A percentile compares a stretch with the other conserved stretches of the same genome.
Evolutionary conservation across 352 stramenopile genomes (phyloP).

Genomic region (Phytopythium chamaehyphon): DNA sequence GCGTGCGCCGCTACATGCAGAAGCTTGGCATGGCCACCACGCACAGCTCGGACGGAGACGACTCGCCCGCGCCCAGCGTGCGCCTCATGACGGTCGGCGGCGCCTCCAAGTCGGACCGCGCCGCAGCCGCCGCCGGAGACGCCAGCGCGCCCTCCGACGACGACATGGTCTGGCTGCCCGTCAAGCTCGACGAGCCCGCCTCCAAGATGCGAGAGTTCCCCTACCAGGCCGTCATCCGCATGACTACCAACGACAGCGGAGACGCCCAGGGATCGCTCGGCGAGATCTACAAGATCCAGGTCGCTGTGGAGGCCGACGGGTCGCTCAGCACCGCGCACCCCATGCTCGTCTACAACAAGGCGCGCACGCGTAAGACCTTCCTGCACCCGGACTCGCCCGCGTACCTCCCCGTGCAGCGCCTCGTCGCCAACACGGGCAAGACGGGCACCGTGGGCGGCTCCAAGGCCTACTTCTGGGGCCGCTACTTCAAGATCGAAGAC

Average conservation of each 20-base stretch:
- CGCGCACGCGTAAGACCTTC: constrained; percentile 82
- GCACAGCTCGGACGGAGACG: constrained; percentile 18
- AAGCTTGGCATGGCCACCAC: constrained; percentile 58
- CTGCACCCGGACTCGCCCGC: constrained; percentile 77
- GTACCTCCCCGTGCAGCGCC: constrained; percentile 60
- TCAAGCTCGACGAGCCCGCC: constrained; percentile 80
- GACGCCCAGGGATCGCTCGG: constrained; percentile 66
- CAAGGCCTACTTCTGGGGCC: constrained; percentile 88
- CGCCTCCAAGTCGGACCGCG: constrained; percentile 59
- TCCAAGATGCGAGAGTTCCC: constrained; percentile 75
- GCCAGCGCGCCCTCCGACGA: constrained; percentile 10
- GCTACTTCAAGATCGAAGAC: constrained; percentile 77
- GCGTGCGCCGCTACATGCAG: constrained; percentile 84
- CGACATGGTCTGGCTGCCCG: constrained; percentile 67
- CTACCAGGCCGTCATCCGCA: constrained; percentile 84
- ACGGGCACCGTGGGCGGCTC: constrained; percentile 66
- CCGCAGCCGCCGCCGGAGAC: constrained; percentile 7
- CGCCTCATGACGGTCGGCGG: constrained; percentile 84
- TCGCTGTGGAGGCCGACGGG: constrained; percentile 61
- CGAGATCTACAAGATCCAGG: constrained; percentile 91
- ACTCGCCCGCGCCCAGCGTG: constrained; percentile 31
- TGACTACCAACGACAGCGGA: constrained; percentile 70
- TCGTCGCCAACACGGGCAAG: constrained; percentile 50
- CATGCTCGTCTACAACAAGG: constrained; percentile 90
- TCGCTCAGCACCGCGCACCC: constrained; percentile 64